Evolutionary conservation across 1,284 basidiomycete genomes (phyloP).

Genomic region (Ceratobasidium sp.): DNA sequence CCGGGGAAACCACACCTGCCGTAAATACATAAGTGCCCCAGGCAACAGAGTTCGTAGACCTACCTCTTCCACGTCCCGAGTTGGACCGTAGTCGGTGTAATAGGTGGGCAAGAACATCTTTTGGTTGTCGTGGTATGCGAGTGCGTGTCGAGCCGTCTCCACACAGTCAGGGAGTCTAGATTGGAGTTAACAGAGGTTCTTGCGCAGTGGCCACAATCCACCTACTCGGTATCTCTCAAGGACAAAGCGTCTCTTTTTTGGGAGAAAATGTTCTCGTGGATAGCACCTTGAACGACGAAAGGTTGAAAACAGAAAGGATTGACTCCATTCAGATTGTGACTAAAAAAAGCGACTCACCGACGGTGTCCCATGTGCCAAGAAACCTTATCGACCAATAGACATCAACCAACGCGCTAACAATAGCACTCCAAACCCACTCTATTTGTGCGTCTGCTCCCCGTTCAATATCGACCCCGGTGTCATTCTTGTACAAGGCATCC

Average conservation of each 20-base stretch:
- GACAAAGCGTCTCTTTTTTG: constrained; percentile 18
- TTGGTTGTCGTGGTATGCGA: constrained; percentile 42
- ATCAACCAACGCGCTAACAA: background rate
- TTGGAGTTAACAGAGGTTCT: no score
- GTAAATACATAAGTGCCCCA: no score
- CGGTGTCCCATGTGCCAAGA: constrained; percentile 35
- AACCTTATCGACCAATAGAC: background rate
- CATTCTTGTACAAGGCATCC: constrained; percentile 13
- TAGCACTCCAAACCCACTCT: background rate
- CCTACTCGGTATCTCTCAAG: constrained; percentile 7
- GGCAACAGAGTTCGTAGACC: background rate
- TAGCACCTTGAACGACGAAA: background rate
- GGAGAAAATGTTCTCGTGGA: constrained; percentile 11
- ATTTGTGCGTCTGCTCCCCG: background rate
- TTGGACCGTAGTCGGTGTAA: background rate
- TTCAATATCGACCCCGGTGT: background rate
- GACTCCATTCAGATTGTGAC: background rate
- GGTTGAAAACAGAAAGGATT: background rate
- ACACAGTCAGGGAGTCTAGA: constrained; percentile 34
- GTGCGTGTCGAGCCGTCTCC: constrained; percentile 41
- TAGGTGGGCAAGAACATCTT: constrained; percentile 23
- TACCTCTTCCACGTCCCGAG: constrained; percentile 13
- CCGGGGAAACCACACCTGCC: constrained; percentile 47
- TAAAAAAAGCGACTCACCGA: background rate
- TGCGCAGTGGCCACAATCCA: background rate